Base-by-base conservation (phyloP, 805 yeast species). In the Metschnikowia bowlesiae region DNA sequence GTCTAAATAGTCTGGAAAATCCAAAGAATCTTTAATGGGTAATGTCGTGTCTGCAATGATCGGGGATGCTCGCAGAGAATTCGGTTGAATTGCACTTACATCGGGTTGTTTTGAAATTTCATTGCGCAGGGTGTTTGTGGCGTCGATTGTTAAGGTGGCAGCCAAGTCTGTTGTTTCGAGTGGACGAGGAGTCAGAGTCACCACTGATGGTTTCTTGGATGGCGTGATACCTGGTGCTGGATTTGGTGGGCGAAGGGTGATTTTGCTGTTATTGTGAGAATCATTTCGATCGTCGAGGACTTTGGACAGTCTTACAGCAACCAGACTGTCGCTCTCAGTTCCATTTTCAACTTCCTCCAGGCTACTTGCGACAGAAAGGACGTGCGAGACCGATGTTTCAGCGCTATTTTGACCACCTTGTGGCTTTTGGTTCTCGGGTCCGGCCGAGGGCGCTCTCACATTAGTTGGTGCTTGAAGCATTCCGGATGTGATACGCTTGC, bases 401-500 rank as follows among this genome's bases (percentile, higher is more conserved):
- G 9, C 38, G 10, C 31, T 6, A 18, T 16, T 31, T 3, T 31
- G 44, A 31, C 30, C 30, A 6, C 14, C 43, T 29, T 26, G 22
- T n/a, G n/a, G 16, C 6, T 39, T 28, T 11, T 6, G 16, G 30
- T n/a, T 6, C 9, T 39, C 43, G 34, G 32, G 18, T n/a, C 14
- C 32, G n/a, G 26, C 16, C 18, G 41, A 9, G 7, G 31, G 8
- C 31, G 32, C 45, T 26, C 26, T 28, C 38, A 33, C 38, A 16
- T 10, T 35, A 6, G 28, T 36, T 14, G 77, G 76, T 14, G 63
- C 59, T 33, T 54, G 62, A 30, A 73, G 61, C 78, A 73, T 73
- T 4, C 78, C 78, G 1, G 75, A 70, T 8, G 76, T 73, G 34
- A 73, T 70, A 29, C 76, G 58, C 13, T 42, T 48, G 4, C 57